A percentile compares a stretch with the other conserved stretches of the same genome.
Evolutionary conservation across 2,329 filamentous ascomycete species (phyloP).

Genomic region (Camptophora hylomeconis): DNA sequence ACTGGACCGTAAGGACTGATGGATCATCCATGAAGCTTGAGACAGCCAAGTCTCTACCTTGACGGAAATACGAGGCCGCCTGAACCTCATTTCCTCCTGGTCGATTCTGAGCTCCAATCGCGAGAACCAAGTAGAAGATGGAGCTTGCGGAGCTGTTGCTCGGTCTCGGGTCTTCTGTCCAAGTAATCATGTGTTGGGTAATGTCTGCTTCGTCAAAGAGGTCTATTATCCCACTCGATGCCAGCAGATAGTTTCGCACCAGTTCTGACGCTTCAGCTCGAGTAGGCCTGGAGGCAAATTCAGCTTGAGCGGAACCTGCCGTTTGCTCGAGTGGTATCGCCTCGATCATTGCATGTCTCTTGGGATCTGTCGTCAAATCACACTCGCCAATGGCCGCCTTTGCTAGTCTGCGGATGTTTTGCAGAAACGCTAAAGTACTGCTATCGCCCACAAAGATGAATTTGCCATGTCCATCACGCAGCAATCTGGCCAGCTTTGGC

Average conservation of each 20-base stretch:
- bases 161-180: constrained; percentile 24
- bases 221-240: constrained; percentile 36
- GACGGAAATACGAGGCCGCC: constrained; percentile 35
- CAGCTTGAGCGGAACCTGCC: constrained; percentile 8
- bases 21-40: constrained; percentile 36
- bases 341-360: constrained; percentile 30
- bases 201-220: constrained; percentile 35
- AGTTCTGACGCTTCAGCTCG: constrained; percentile 28
- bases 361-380: constrained; percentile 27
- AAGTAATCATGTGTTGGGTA: constrained; percentile 24
- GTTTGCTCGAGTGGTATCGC: constrained; percentile 12
- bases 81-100: constrained; percentile 26
- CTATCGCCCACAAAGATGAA: constrained; percentile 43
- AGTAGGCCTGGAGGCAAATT: constrained; percentile 16
- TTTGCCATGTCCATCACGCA: constrained; percentile 40
- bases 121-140: constrained; percentile 38
- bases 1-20: constrained; percentile 38
- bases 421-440: constrained; percentile 39
- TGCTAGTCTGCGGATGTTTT: constrained; percentile 39
- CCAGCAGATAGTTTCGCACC: constrained; percentile 31
- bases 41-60: constrained; percentile 32
- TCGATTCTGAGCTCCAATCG: constrained; percentile 33
- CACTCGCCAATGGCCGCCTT: constrained; percentile 32
- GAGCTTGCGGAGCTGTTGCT: constrained; percentile 27
- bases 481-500: constrained; percentile 31